Percentiles rank a stretch among this genome's conserved stretches.
These are phyloP conservation scores for Eutrema heterophyllum DNA, from an alignment of 345 rosid species.

Conservation along the genomic window DNA sequence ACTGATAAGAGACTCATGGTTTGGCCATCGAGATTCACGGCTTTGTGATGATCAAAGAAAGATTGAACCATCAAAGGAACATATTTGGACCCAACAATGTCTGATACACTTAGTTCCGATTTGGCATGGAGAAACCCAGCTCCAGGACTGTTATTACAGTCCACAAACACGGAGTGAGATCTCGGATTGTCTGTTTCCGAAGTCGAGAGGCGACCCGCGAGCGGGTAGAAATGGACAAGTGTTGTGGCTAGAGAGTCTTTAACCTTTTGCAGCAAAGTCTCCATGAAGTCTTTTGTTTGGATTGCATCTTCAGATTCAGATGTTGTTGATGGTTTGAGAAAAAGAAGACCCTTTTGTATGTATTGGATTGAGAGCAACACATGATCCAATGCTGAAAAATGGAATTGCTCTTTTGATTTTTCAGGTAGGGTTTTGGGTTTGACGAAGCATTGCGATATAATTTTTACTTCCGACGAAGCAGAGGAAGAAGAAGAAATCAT, in stretches of 20 bases:
- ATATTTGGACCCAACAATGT: slow-evolving; percentile 46
- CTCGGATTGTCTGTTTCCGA: slow-evolving; percentile 23
- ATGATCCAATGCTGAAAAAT: slow-evolving; percentile 51
- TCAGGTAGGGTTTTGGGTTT: slow-evolving; percentile 40
- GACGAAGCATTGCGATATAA: slow-evolving; percentile 51
- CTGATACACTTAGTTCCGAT: slow-evolving; percentile 35
- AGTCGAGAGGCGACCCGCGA: slow-evolving; percentile 56
- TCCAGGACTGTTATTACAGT: slow-evolving; percentile 60
- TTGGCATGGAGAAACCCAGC: slow-evolving; percentile 59
- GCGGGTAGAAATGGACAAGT: slow-evolving; percentile 64
- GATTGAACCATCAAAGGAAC: slow-evolving; percentile 54
- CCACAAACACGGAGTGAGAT: slow-evolving; percentile 43
- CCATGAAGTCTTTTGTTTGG: slow-evolving; percentile 32
- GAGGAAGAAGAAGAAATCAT: slow-evolving; percentile 18
- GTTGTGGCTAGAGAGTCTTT: slow-evolving; percentile 49
- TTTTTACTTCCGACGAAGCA: slow-evolving; percentile 15
- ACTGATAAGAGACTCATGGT: slow-evolving; percentile 44
- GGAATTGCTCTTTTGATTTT: slow-evolving; percentile 38
- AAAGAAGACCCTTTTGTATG: slow-evolving; percentile 68
- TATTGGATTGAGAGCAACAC: slow-evolving; percentile 44
- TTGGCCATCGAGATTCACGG: slow-evolving; percentile 58
- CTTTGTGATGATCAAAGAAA: slow-evolving; percentile 64
- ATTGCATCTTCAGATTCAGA: neutral
- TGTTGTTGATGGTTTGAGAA: slow-evolving; percentile 38
- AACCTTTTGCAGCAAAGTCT: slow-evolving; percentile 36